These are phyloP conservation scores for Thraustotheca clavata DNA, from an alignment of 352 stramenopile species.

Conservation along the genomic window DNA sequence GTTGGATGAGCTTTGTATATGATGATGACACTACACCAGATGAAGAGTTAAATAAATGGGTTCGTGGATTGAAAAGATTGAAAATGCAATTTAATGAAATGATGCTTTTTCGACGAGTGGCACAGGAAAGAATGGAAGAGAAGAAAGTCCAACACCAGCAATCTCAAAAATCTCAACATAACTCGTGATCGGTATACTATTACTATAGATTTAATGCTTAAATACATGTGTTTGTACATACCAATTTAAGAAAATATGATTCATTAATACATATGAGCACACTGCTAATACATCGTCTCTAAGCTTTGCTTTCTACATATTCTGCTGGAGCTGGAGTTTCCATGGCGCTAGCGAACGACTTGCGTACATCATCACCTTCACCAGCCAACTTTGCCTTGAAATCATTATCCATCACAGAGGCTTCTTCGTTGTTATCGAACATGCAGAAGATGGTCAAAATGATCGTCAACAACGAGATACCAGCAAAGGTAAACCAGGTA, in stretches of 20 bases:
- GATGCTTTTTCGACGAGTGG: no score
- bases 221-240: neutral
- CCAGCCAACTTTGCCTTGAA: constrained; percentile 30
- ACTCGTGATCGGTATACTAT: no score
- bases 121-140: no score
- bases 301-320: neutral
- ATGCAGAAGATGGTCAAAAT: constrained; percentile 8
- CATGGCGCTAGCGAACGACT: constrained; percentile 7
- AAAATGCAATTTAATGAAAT: neutral
- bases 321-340: neutral
- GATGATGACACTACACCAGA: neutral
- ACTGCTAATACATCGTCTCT: no score
- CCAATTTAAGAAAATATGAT: no score
- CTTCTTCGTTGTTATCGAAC: constrained; percentile 23
- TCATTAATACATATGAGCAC: no score
- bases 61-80: neutral
- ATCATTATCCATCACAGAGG: constrained; percentile 53
- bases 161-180: neutral
- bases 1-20: neutral
- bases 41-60: neutral
- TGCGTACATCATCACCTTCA: constrained; percentile 15
- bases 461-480: constrained; percentile 7
- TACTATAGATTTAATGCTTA: neutral
- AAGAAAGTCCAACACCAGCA: neutral
- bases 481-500: neutral